A percentile compares a stretch with the other conserved stretches of the same genome.
These are phyloP conservation scores for Pseudozyma tsukubaensis DNA, from an alignment of 1,284 basidiomycete species.

Conservation along the genomic window DNA sequence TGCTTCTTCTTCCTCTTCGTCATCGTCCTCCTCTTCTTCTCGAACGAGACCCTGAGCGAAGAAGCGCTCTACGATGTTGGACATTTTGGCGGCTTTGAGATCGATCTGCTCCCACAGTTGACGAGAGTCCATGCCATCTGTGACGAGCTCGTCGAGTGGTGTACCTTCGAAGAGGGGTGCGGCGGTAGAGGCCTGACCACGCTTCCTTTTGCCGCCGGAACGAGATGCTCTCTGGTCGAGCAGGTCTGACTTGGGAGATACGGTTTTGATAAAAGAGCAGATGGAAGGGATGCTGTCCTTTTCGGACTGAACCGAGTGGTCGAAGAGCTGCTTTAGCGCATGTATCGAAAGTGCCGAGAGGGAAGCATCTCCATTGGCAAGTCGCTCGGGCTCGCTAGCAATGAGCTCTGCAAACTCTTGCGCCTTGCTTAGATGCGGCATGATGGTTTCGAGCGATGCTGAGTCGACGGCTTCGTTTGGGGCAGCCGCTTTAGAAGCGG, in stretches of 20 bases:
- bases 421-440: slow-evolving; percentile 32
- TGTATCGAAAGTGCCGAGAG: slow-evolving; percentile 26
- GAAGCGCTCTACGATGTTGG: slow-evolving; percentile 46
- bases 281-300: slow-evolving; percentile 76
- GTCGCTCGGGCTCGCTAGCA: slow-evolving; percentile 37
- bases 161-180: slow-evolving; percentile 74
- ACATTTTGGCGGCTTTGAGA: slow-evolving; percentile 53
- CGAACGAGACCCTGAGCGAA: slow-evolving; percentile 66
- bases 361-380: slow-evolving; percentile 29
- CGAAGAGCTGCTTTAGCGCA: slow-evolving; percentile 49
- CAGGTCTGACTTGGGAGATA: slow-evolving; percentile 71
- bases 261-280: slow-evolving; percentile 76
- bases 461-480: neutral
- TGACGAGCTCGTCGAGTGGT: slow-evolving; percentile 79
- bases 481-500: slow-evolving; percentile 3
- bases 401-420: slow-evolving; percentile 46
- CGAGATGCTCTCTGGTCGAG: slow-evolving; percentile 32
- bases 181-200: slow-evolving; percentile 44
- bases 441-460: neutral
- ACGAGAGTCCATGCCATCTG: slow-evolving; percentile 85
- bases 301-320: slow-evolving; percentile 73
- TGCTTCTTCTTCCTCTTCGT: slow-evolving; percentile 53
- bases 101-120: slow-evolving; percentile 85
- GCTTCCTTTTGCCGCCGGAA: slow-evolving; percentile 50
- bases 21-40: slow-evolving; percentile 57